A percentile compares a stretch with the other conserved stretches of the same genome.
These are phyloP conservation scores for Ophiostoma sp. DNA, from an alignment of 2,329 filamentous ascomycete species.

Conservation along the genomic window DNA sequence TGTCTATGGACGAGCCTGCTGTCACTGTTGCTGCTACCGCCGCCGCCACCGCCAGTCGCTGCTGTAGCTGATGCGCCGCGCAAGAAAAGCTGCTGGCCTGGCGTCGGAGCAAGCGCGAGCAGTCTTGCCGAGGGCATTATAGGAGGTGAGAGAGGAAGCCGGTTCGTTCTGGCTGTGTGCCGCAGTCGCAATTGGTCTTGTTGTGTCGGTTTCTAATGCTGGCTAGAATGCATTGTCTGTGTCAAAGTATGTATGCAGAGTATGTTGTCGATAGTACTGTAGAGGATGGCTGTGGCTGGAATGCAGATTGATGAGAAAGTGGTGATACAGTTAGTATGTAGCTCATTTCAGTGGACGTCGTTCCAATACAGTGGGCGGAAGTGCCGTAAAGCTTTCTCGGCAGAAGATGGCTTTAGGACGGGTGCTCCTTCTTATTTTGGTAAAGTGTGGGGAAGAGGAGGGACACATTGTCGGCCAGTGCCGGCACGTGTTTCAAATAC, in stretches of 20 bases:
- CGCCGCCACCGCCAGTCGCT: conserved; percentile 14
- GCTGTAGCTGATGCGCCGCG: conserved; percentile 20
- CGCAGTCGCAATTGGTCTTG: background rate
- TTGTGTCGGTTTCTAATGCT: background rate
- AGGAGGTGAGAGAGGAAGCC: background rate
- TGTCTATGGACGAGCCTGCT: background rate
- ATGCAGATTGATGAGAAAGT: background rate
- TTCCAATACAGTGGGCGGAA: background rate
- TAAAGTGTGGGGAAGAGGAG: conserved; percentile 13
- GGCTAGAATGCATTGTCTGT: background rate
- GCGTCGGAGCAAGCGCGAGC: conserved; percentile 22
- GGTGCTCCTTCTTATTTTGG: conserved; percentile 19
- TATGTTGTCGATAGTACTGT: background rate
- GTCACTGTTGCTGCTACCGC: conserved; percentile 1
- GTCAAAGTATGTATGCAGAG: background rate
- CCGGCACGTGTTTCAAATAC: conserved; percentile 20
- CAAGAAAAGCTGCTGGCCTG: conserved; percentile 22
- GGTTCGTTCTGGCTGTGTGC: background rate
- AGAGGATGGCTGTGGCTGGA: background rate
- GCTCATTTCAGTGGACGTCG: background rate
- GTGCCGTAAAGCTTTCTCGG: background rate
- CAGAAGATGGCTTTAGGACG: background rate
- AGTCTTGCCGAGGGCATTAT: conserved; percentile 23
- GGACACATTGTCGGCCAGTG: conserved; percentile 18
- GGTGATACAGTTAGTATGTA: background rate